Conservation (phyloP, 768 basidiomycete species). For the Fibroporia radiculosa region DNA sequence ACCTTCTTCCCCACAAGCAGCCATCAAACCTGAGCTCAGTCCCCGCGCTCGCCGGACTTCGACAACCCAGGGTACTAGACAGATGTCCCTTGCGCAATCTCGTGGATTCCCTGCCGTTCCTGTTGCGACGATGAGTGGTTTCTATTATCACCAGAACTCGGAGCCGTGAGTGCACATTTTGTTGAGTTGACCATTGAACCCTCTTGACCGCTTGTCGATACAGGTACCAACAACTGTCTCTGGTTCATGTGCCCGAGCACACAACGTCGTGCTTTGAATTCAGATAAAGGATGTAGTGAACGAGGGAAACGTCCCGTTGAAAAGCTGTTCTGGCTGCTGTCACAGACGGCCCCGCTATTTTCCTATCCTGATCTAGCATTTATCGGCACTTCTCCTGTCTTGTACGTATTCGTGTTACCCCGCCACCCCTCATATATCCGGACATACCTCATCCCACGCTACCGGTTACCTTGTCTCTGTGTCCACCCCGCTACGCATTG, state of each 20-base stretch:
- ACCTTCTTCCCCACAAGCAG: slow-evolving; percentile 30
- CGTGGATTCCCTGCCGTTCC: slow-evolving; percentile 38
- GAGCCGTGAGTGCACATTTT: slow-evolving; percentile 57
- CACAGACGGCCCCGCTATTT: not conserved
- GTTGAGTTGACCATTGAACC: not conserved
- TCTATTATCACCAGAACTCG: slow-evolving; percentile 91
- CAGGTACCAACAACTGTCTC: slow-evolving; percentile 85
- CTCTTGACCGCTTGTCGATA: slow-evolving; percentile 5
- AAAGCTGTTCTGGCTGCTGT: slow-evolving; percentile 3
- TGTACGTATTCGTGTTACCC: slow-evolving; percentile 2
- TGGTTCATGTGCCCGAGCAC: slow-evolving; percentile 69
- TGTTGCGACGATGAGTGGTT: slow-evolving; percentile 77
- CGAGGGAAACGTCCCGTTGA: not conserved
- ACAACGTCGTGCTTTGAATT: slow-evolving; percentile 81
- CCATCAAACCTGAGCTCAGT: slow-evolving; percentile 19
- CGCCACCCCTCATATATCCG: not conserved
- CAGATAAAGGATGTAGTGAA: slow-evolving; percentile 29
- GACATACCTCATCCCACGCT: slow-evolving; percentile 1
- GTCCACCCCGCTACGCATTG: not conserved
- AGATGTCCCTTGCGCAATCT: slow-evolving; percentile 36
- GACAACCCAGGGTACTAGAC: slow-evolving; percentile 25
- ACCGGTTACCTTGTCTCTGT: not conserved
- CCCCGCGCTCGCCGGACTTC: slow-evolving; percentile 17
- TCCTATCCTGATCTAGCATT: not conserved
- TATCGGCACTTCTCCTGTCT: not conserved